A percentile compares a stretch with the other conserved stretches of the same genome.
Evolutionary conservation across 2,329 filamentous ascomycete genomes (phyloP).

Genomic region (Mycosphaerella arachidis): DNA sequence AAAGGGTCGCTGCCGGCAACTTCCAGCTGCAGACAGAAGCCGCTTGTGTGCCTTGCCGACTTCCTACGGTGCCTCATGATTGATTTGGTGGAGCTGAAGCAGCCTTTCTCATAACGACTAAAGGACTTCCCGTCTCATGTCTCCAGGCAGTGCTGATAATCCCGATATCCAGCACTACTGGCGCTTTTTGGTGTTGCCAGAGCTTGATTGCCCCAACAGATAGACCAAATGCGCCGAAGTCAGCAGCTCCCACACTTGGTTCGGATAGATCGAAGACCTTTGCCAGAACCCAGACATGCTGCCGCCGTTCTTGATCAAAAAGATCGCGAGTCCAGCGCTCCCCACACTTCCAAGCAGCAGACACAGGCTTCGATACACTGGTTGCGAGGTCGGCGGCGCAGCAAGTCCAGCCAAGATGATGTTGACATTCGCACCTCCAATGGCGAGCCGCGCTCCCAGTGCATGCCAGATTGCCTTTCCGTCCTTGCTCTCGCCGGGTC

Average conservation of each 20-base stretch:
- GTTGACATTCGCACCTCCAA: conserved; percentile 9
- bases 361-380: conserved; percentile 6
- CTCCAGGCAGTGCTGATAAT: neutral
- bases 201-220: neutral
- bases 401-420: conserved; percentile 9
- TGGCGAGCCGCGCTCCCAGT: conserved; percentile 8
- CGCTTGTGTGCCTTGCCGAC: too few relatives aligned
- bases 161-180: neutral
- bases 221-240: conserved; percentile 5
- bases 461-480: conserved; percentile 4
- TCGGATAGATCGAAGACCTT: conserved; percentile 11
- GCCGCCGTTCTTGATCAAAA: neutral
- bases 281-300: conserved; percentile 3
- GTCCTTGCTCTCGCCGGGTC: conserved; percentile 6
- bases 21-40: too few relatives aligned
- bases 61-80: too few relatives aligned
- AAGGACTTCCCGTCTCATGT: neutral
- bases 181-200: neutral
- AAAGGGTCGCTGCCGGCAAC: too few relatives aligned
- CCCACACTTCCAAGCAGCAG: conserved; percentile 6
- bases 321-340: neutral
- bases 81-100: too few relatives aligned
- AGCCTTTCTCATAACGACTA: neutral
- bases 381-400: neutral
- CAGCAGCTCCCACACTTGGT: conserved; percentile 7